A percentile compares a stretch with the other conserved stretches of the same genome.
phyloP scores from a whole-genome alignment of 2,329 filamentous ascomycete species.

The Aspergillus jensenii region DNA sequence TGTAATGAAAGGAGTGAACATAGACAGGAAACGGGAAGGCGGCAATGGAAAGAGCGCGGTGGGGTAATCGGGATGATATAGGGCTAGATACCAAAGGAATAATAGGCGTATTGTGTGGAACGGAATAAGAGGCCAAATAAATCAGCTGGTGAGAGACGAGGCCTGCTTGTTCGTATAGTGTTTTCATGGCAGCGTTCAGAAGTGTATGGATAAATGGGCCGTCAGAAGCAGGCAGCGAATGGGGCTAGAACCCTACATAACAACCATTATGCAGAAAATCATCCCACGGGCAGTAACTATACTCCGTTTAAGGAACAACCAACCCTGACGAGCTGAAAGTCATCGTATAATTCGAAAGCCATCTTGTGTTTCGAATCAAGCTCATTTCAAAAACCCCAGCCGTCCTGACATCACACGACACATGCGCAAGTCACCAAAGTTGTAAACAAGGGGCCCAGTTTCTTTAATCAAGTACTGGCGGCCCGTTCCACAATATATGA shows the following conservation, averaged over 20 bases:
- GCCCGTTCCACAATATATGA: constrained; percentile 10
- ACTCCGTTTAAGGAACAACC: constrained; percentile 7
- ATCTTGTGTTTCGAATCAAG: constrained; percentile 12
- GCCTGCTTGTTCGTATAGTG: constrained; percentile 10
- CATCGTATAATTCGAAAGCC: constrained; percentile 11
- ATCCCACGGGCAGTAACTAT: constrained; percentile 7
- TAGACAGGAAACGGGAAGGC: constrained; percentile 17
- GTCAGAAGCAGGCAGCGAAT: constrained; percentile 3
- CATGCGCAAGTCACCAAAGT: constrained; percentile 6
- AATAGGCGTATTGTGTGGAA: background rate
- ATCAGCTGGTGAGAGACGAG: background rate
- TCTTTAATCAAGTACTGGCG: constrained; percentile 7
- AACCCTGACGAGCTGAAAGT: constrained; percentile 5
- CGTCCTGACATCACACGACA: constrained; percentile 13
- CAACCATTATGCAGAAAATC: constrained; percentile 7
- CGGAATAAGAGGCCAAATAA: background rate
- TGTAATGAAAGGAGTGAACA: constrained; percentile 26
- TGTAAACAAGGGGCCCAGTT: background rate
- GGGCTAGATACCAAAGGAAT: background rate
- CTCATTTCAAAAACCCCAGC: constrained; percentile 6
- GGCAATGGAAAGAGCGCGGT: constrained; percentile 4
- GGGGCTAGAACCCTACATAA: constrained; percentile 7
- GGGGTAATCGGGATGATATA: constrained; percentile 5
- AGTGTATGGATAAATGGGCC: constrained; percentile 8
- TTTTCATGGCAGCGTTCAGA: constrained; percentile 10